phyloP scores from a whole-genome alignment of 495 filamentous ascomycete genomes.

The Neurospora sp. region DNA sequence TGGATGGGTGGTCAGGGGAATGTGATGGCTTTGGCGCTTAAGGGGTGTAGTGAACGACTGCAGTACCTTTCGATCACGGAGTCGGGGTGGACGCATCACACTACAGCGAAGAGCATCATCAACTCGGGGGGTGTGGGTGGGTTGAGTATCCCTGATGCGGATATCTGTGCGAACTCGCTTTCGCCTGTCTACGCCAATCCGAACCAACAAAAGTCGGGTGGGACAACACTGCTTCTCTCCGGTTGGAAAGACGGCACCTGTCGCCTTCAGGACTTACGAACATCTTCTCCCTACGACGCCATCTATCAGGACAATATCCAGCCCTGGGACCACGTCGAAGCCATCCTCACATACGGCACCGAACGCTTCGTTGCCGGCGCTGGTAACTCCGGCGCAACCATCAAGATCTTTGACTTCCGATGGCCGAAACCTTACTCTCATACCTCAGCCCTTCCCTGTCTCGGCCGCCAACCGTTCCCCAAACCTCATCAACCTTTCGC shows the following conservation, averaged over 20 bases:
- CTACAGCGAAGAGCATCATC: conserved; percentile 14
- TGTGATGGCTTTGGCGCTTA: conserved; percentile 27
- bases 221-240: conserved; percentile 31
- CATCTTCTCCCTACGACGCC: conserved; percentile 23
- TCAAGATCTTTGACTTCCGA: conserved; percentile 42
- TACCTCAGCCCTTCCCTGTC: conserved; percentile 30
- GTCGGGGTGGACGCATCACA: conserved; percentile 23
- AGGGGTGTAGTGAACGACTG: conserved; percentile 25
- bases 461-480: conserved; percentile 23
- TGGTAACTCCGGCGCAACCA: conserved; percentile 20
- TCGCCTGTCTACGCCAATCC: conserved; percentile 25
- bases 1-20: conserved; percentile 26
- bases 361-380: conserved; percentile 34
- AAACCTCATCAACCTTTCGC: conserved; percentile 23
- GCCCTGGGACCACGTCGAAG: conserved; percentile 26
- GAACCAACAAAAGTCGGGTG: conserved; percentile 7
- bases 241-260: conserved; percentile 38
- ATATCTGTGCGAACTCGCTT: conserved; percentile 24
- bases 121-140: background rate
- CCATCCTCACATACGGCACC: conserved; percentile 30
- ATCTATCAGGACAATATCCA: conserved; percentile 38
- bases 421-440: conserved; percentile 35
- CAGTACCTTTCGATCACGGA: conserved; percentile 30
- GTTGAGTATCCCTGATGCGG: conserved; percentile 2
- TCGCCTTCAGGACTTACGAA: conserved; percentile 35